A percentile compares a stretch with the other conserved stretches of the same genome.
Conservation (phyloP, 1,284 basidiomycete genomes). For the Rhizoctonia solani region DNA sequence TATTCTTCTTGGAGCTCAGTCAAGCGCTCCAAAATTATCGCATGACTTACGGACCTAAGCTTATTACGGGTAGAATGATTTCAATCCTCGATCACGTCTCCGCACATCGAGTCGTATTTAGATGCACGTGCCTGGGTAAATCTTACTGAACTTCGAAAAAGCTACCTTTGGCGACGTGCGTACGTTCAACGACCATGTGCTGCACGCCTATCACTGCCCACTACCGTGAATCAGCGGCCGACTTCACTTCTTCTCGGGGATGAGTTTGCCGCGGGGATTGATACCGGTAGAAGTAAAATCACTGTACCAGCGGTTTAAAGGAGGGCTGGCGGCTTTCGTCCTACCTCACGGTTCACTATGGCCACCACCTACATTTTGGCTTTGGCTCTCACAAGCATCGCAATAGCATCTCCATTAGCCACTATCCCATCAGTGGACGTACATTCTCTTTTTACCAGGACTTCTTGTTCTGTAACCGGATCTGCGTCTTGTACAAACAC, state of each 20-base stretch:
- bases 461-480: constrained; percentile 28
- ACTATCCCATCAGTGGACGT: neutral
- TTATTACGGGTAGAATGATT: neutral
- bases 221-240: constrained; percentile 12
- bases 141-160: neutral
- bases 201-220: constrained; percentile 3
- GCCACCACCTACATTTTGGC: neutral
- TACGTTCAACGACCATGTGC: constrained; percentile 14
- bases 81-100: constrained; percentile 1
- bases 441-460: constrained; percentile 32
- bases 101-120: neutral
- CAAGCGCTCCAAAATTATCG: neutral
- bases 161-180: constrained; percentile 1
- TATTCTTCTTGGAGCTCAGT: neutral
- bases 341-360: neutral
- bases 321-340: neutral
- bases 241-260: neutral
- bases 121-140: constrained; percentile 9
- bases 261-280: constrained; percentile 7
- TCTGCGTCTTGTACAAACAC: constrained; percentile 39
- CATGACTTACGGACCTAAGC: neutral
- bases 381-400: constrained; percentile 2
- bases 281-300: too few relatives aligned
- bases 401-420: constrained; percentile 18
- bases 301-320: too few relatives aligned